These are phyloP conservation scores for Eucalyptus sp. DNA, from an alignment of 345 rosid genomes.

Conservation along the genomic window DNA sequence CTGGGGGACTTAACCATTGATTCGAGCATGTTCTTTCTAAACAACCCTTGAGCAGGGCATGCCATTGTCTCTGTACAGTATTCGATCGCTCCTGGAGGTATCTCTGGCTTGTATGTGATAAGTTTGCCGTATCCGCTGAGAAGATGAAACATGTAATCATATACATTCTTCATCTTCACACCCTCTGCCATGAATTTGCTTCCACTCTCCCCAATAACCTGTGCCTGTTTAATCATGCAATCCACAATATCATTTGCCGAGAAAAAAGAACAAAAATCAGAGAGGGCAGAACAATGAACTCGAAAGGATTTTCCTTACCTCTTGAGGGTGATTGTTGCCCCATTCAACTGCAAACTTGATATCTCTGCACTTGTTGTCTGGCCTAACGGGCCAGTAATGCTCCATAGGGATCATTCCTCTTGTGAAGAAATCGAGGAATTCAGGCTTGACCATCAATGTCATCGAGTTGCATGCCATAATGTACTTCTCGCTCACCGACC, in stretches of 20 bases:
- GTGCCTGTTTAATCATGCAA: slow-evolving; percentile 6
- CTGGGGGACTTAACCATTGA: slow-evolving; percentile 29
- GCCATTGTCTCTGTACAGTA: slow-evolving; percentile 37
- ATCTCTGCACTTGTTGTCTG: slow-evolving; percentile 14
- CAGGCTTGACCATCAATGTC: slow-evolving; percentile 19
- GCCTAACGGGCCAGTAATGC: slow-evolving; percentile 42
- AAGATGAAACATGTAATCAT: slow-evolving; percentile 38
- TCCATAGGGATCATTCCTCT: slow-evolving; percentile 32
- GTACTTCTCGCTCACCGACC: slow-evolving; percentile 47
- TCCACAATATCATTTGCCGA: not conserved
- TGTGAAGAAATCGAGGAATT: slow-evolving; percentile 24
- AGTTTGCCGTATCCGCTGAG: slow-evolving; percentile 31
- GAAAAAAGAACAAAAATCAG: not conserved
- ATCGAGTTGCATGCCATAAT: slow-evolving; percentile 33
- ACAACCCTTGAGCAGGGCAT: slow-evolving; percentile 6
- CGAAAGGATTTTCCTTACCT: not conserved
- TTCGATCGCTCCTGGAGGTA: slow-evolving; percentile 25
- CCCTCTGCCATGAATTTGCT: slow-evolving; percentile 15
- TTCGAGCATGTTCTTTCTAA: slow-evolving; percentile 22
- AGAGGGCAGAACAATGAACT: not conserved
- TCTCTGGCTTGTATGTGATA: slow-evolving; percentile 15
- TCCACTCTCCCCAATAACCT: slow-evolving; percentile 20
- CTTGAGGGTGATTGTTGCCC: slow-evolving; percentile 25
- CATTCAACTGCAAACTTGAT: slow-evolving; percentile 40
- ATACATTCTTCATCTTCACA: slow-evolving; percentile 27